phyloP scores from a whole-genome alignment of 495 filamentous ascomycete species.

The Hypoxylon intermedium region DNA sequence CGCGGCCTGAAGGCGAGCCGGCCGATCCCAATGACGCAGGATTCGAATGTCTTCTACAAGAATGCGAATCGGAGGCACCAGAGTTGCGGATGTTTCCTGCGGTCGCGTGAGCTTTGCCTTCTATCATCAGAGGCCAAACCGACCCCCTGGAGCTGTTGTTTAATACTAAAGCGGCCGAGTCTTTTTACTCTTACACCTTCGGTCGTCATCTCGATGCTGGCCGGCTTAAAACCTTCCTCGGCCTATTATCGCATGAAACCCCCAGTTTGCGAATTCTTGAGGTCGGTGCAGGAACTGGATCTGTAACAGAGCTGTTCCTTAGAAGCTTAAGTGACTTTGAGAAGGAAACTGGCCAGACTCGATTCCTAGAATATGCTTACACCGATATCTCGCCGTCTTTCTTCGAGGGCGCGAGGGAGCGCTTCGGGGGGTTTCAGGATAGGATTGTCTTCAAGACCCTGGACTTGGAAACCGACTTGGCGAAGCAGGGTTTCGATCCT shows the following conservation, averaged over 20 bases:
- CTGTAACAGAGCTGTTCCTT: conserved; percentile 14
- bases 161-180: not conserved
- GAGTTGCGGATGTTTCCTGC: too few relatives aligned
- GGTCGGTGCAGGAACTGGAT: conserved; percentile 51
- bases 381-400: conserved; percentile 50
- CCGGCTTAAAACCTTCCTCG: conserved; percentile 7
- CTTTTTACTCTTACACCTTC: conserved; percentile 6
- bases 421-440: conserved; percentile 28
- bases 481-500: conserved; percentile 48
- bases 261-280: conserved; percentile 49
- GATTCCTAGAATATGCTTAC: conserved; percentile 50
- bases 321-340: conserved; percentile 9
- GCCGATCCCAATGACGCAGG: not conserved
- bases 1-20: not conserved
- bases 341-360: not conserved
- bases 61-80: too few relatives aligned
- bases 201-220: not conserved
- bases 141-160: conserved; percentile 44
- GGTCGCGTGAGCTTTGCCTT: not conserved
- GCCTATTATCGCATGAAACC: conserved; percentile 40
- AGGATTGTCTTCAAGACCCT: conserved; percentile 50
- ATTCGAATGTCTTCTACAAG: too few relatives aligned
- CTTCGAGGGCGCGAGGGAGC: conserved; percentile 35
- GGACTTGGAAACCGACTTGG: conserved; percentile 47
- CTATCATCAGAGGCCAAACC: not conserved